phyloP scores from a whole-genome alignment of 768 basidiomycete species.

The Lentinula sp. region DNA sequence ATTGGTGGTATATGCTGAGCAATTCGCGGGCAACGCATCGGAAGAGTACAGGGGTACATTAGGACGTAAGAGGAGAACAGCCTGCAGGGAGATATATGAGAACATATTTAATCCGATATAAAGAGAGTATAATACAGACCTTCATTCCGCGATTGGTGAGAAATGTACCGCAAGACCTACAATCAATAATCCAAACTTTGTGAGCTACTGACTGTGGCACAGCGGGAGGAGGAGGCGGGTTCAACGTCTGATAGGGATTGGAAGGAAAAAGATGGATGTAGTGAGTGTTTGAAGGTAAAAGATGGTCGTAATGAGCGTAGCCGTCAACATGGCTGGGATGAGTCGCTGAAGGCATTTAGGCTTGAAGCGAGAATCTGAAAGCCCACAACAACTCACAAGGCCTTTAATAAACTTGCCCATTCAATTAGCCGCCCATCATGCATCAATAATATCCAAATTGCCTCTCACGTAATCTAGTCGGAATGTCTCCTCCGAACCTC shows the following conservation, averaged over 20 bases:
- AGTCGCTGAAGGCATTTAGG: not conserved
- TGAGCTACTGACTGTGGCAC: conserved; percentile 45
- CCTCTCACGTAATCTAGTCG: not conserved
- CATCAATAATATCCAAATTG: not conserved
- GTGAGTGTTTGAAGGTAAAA: conserved; percentile 20
- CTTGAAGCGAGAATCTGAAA: conserved; percentile 8
- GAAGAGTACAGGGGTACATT: conserved; percentile 80
- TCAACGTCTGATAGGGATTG: conserved; percentile 27
- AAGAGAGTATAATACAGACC: conserved; percentile 25
- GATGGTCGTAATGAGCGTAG: conserved; percentile 21
- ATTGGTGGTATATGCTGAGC: conserved; percentile 56
- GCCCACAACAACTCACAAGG: not conserved
- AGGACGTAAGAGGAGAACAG: conserved; percentile 76
- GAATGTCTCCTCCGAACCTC: conserved; percentile 29
- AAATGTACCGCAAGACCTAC: conserved; percentile 66
- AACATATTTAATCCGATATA: not conserved
- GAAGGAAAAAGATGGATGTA: conserved; percentile 29
- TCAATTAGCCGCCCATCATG: not conserved
- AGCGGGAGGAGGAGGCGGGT: conserved; percentile 18
- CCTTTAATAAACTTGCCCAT: not conserved
- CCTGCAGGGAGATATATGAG: conserved; percentile 33
- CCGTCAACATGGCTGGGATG: not conserved
- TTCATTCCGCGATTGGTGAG: conserved; percentile 85
- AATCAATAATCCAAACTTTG: conserved; percentile 80
- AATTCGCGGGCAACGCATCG: conserved; percentile 74